Base-by-base conservation (phyloP, 805 yeast genomes). In the Zygoascus flipseniorum region DNA sequence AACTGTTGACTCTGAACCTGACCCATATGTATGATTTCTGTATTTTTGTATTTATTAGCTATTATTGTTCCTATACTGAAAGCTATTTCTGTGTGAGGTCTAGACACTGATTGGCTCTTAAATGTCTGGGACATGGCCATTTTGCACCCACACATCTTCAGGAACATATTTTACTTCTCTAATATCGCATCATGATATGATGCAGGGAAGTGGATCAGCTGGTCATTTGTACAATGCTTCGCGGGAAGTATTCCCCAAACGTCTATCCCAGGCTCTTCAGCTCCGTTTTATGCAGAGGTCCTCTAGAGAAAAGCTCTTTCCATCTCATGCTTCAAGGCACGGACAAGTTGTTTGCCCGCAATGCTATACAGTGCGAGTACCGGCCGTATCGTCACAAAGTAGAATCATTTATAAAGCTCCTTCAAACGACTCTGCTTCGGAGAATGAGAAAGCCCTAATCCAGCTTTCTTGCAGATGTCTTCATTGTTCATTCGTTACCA, bases 371-470 rank as follows among this genome's bases (percentile, higher is more conserved):
- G 47, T 54, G 1, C 47, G 56, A 56, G 43, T 61, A 11, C 61
- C 63, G 0, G 64, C 61, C 10, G n/a, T 60, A 39, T 60, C 57
- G 20, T 52, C 54, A 47, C 43, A 8, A 14, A 52, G 53, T 13
- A 44, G 60, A 2, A 43, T 49, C 11, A 41, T 26, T 26, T 35
- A 39, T 31, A 53, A 53, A 23, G 31, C 18, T 8, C 8, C 35
- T 31, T 9, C 11, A 41, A 41, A 8, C n/a, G 8, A 9, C 8
- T 9, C 43, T 41, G 16, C 16, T 41, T 18, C 20, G 8, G 43
- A 41, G 43, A 31, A 8, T 9, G 43, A 18, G 9, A 41, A n/a
- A 41, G 8, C 43, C 8, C 18, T 41, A 10, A n/a, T n/a, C 8
- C 9, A n/a, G n/a, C 9, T 14, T 10, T 10, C 16, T n/a, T n/a